Conservation (phyloP, 345 rosid genomes). For the Citrus unshiu region DNA sequence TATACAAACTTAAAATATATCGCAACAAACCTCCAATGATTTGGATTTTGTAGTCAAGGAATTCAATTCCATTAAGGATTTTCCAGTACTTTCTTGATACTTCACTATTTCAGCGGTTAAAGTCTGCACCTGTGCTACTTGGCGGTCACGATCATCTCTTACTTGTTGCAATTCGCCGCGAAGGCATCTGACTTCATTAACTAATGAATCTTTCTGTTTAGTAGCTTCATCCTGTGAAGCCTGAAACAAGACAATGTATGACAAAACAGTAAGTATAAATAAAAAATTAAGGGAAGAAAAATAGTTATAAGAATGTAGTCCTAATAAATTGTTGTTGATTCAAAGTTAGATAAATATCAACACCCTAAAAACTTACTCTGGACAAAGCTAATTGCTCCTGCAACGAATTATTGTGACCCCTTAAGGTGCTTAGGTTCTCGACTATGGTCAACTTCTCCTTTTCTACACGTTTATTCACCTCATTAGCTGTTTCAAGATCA, state of each 20-base stretch:
- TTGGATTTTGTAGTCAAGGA: conserved; percentile 51
- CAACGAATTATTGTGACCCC: conserved; percentile 78
- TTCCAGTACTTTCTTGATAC: conserved; percentile 69
- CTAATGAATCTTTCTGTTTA: conserved; percentile 57
- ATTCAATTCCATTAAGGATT: conserved; percentile 64
- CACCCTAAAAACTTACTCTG: conserved; percentile 45
- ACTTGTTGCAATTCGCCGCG: conserved; percentile 80
- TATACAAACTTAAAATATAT: too few relatives aligned
- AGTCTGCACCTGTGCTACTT: conserved; percentile 49
- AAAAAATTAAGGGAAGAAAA: not conserved
- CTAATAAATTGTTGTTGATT: not conserved
- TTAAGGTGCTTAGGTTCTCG: conserved; percentile 73
- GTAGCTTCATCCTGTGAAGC: conserved; percentile 71
- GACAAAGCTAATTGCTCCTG: conserved; percentile 74
- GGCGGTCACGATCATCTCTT: conserved; percentile 86
- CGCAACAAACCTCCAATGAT: conserved; percentile 68
- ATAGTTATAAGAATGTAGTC: not conserved
- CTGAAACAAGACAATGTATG: conserved; percentile 30
- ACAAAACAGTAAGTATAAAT: not conserved
- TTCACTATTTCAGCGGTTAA: conserved; percentile 53
- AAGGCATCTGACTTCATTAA: conserved; percentile 61
- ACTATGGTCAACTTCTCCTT: conserved; percentile 74
- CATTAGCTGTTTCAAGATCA: conserved; percentile 56
- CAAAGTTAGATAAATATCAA: not conserved
- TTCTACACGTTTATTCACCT: conserved; percentile 61